Evolutionary conservation across 2,329 filamentous ascomycete genomes (phyloP), one percentile per base, ranked within the genome.

Genomic region (Aspergillus quadricinctus): DNA sequence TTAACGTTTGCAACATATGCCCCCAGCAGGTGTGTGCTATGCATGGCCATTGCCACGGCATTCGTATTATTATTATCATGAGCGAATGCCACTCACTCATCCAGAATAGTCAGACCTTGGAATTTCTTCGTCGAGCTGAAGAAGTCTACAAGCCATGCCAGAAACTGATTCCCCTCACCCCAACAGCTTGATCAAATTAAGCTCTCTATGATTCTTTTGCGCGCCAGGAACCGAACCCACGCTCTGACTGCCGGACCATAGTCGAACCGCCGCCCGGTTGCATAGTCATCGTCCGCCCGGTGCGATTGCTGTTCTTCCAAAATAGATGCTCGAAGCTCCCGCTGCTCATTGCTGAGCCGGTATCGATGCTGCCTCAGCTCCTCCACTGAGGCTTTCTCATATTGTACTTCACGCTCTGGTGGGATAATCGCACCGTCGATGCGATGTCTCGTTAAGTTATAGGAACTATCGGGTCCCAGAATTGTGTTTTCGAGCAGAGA

Each of bases 141-240:
- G 21, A 45, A 45, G 19, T 45, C 19, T 19, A 17, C 31, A 6
- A 45, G 41, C 41, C n/a, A 43, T 43, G 40, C n/a, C 19, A 45
- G 21, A 45, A 14, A 23, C 19, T 21, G 19, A 45, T 45, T 23
- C 23, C 28, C 23, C 9, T 27, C 11, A 40, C 49, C 17, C 25
- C 53, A 52, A 28, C n/a, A 19, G n/a, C 27, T 23, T 45, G 19
- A 9, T 53, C 48, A 56, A 57, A 62, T 52, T 21, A 76, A 54
- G 19, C 67, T 62, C 56, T 71, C 65, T 55, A 94, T 70, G 1
- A 83, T 74, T 1, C 83, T 85, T 64, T 87, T 86, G 57, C 86
- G 83, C 1, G 88, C 88, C 56, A 95, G 78, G 59, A 82, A 83
- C 61, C 81, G 81, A 48, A 92, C 72, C 86, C 89, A 93, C 40